phyloP scores from a whole-genome alignment of 352 stramenopile species.

The Phytopythium chamaehyphon region DNA sequence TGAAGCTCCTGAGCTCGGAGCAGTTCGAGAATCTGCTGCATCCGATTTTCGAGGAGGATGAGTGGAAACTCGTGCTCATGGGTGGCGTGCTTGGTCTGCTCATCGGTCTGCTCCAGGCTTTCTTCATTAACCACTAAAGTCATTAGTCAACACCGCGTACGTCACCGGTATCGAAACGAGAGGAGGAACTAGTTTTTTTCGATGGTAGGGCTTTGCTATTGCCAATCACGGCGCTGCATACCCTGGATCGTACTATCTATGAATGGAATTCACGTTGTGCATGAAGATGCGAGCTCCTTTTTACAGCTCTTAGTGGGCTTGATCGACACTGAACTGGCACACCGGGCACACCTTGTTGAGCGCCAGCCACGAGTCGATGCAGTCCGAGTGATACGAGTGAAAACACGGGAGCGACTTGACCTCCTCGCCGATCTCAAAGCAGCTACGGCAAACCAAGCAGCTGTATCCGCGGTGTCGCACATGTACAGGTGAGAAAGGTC shows the following conservation, averaged over 20 bases:
- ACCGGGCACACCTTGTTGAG: constrained; percentile 91
- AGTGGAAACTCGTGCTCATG: constrained; percentile 97
- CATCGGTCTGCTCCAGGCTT: constrained; percentile 92
- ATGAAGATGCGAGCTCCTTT: constrained; percentile 5
- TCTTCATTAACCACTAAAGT: constrained; percentile 78
- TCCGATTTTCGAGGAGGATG: constrained; percentile 98
- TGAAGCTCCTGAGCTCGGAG: constrained; percentile 82
- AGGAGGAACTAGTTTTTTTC: too few species aligned
- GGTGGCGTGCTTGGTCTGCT: constrained; percentile 91
- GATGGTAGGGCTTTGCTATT: background rate
- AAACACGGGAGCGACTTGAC: constrained; percentile 93
- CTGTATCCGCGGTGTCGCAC: constrained; percentile 19
- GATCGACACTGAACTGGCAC: constrained; percentile 83
- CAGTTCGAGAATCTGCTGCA: constrained; percentile 97
- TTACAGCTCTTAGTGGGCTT: constrained; percentile 16
- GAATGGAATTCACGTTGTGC: constrained; percentile 18
- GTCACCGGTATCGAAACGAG: too few species aligned
- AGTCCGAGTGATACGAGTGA: constrained; percentile 92
- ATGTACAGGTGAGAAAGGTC: background rate
- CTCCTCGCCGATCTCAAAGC: constrained; percentile 87
- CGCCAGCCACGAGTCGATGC: constrained; percentile 91
- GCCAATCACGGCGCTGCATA: background rate
- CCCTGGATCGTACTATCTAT: constrained; percentile 43
- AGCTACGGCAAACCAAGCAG: constrained; percentile 91
- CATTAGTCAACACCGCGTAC: background rate